Conservation (phyloP, 306 rosid genomes). For the Vicia villosa region DNA sequence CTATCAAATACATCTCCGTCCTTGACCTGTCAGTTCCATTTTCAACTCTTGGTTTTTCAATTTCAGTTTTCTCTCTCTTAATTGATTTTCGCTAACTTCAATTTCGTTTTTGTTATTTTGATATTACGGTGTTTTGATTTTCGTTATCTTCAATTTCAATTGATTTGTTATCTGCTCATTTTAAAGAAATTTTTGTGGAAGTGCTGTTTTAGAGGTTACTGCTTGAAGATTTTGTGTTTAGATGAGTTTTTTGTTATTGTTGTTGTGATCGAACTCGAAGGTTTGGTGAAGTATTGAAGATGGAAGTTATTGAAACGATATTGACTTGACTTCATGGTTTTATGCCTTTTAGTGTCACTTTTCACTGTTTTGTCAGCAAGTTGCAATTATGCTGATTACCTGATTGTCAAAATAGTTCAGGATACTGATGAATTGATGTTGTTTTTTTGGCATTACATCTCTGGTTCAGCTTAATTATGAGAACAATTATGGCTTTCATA, state of each 20-base stretch:
- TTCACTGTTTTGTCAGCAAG: slow-evolving; percentile 24
- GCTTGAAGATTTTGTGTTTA: slow-evolving; percentile 21
- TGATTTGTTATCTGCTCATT: slow-evolving; percentile 2
- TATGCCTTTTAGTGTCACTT: slow-evolving; percentile 27
- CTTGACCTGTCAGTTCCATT: slow-evolving; percentile 77
- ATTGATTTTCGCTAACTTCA: neutral
- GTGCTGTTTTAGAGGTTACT: neutral
- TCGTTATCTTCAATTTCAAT: neutral
- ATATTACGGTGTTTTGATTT: neutral
- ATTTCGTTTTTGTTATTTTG: neutral
- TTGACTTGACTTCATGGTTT: slow-evolving; percentile 4
- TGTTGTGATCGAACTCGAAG: slow-evolving; percentile 28
- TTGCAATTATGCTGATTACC: slow-evolving; percentile 18
- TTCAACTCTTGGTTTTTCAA: slow-evolving; percentile 21
- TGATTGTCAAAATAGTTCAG: slow-evolving; percentile 16
- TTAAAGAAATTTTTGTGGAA: neutral
- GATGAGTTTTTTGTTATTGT: neutral
- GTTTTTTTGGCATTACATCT: neutral
- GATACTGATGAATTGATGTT: slow-evolving; percentile 17
- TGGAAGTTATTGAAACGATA: slow-evolving; percentile 11
- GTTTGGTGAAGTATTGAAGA: slow-evolving; percentile 15
- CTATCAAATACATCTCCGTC: slow-evolving; percentile 86
- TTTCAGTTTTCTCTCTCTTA: slow-evolving; percentile 3
- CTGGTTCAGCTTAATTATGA: slow-evolving; percentile 22
- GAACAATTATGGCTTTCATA: neutral